These are phyloP conservation scores for Cryphonectria radicalis DNA, from an alignment of 2,329 filamentous ascomycete genomes.

Conservation along the genomic window DNA sequence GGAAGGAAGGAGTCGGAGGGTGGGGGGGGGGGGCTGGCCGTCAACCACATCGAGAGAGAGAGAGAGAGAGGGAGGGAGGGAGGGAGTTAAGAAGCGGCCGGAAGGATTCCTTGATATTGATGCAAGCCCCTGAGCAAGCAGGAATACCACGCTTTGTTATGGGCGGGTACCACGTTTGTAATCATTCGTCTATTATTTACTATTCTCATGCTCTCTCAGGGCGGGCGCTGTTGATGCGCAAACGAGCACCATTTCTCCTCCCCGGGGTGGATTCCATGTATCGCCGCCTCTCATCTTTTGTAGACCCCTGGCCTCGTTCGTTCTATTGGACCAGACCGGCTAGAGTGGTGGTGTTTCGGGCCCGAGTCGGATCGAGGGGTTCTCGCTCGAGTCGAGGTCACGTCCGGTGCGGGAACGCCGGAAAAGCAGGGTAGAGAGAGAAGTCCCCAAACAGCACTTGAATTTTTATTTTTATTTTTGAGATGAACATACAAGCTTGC, in stretches of 20 bases:
- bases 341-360: neutral
- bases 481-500: too few species aligned
- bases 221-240: neutral
- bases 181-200: neutral
- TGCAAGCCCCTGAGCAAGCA: constrained; percentile 15
- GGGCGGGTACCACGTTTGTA: neutral
- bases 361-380: constrained; percentile 1
- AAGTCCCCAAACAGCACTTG: neutral
- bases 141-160: neutral
- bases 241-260: neutral
- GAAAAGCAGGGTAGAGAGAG: neutral
- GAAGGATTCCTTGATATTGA: constrained; percentile 6
- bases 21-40: neutral
- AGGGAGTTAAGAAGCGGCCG: neutral
- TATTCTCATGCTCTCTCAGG: neutral
- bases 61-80: neutral
- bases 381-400: neutral
- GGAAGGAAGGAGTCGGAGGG: neutral
- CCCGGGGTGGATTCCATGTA: neutral
- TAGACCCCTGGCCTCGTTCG: neutral
- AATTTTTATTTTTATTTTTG: too few species aligned
- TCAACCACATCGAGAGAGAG: neutral
- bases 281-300: neutral
- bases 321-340: neutral
- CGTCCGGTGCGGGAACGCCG: constrained; percentile 2